phyloP scores from a whole-genome alignment of 768 basidiomycete species.

The Amanita molliuscula region DNA sequence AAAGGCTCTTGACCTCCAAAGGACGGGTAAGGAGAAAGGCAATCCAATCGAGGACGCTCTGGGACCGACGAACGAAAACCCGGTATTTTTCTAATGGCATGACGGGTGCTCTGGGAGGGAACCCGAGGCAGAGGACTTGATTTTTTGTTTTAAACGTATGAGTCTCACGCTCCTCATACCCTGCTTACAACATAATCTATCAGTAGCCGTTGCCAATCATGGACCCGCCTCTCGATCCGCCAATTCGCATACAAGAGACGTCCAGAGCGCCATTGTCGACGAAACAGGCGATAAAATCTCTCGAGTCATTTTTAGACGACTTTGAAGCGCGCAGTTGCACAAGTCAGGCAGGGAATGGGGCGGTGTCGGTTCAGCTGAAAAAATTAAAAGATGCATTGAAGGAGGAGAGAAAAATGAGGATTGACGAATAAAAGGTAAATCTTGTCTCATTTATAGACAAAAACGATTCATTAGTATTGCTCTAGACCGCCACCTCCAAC shows the following conservation, averaged over 20 bases:
- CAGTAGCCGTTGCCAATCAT: too few species aligned
- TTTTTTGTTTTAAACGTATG: too few species aligned
- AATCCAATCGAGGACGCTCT: slow-evolving; percentile 51
- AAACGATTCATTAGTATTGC: not conserved
- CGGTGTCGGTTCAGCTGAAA: slow-evolving; percentile 49
- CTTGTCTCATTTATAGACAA: not conserved
- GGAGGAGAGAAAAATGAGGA: slow-evolving; percentile 29
- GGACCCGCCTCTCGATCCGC: slow-evolving; percentile 39
- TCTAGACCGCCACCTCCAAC: too few species aligned
- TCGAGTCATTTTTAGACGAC: slow-evolving; percentile 39
- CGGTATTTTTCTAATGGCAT: too few species aligned
- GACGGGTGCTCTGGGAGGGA: too few species aligned
- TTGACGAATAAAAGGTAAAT: not conserved
- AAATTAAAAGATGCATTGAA: slow-evolving; percentile 44
- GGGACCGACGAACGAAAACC: too few species aligned
- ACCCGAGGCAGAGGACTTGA: too few species aligned
- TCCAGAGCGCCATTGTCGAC: slow-evolving; percentile 25
- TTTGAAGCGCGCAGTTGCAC: slow-evolving; percentile 33
- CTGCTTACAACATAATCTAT: too few species aligned
- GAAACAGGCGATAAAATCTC: slow-evolving; percentile 26
- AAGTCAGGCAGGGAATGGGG: slow-evolving; percentile 39
- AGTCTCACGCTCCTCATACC: too few species aligned
- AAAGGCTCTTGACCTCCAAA: slow-evolving; percentile 68
- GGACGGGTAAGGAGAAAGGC: slow-evolving; percentile 69
- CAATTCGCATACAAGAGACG: slow-evolving; percentile 32